Evolutionary conservation across 2,329 filamentous ascomycete species (phyloP).

Genomic region (Aspergillus neotritici): DNA sequence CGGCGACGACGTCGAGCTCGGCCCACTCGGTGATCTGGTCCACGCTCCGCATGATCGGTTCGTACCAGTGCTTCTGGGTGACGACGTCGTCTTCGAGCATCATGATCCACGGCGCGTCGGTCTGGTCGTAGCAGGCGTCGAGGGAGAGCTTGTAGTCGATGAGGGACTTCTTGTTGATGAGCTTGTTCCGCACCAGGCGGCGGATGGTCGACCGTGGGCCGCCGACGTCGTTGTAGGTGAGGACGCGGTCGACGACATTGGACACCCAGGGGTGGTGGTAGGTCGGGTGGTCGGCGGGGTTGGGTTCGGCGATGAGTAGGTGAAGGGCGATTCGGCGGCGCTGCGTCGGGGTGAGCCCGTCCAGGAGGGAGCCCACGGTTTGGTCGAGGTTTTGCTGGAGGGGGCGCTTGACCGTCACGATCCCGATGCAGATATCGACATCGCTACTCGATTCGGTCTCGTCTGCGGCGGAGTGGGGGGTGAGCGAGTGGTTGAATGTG

Average conservation of each 20-base stretch:
- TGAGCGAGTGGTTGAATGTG: constrained; percentile 11
- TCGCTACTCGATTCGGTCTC: background rate
- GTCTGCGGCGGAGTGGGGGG: background rate
- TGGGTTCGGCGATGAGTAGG: constrained; percentile 41
- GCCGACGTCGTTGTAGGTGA: constrained; percentile 36
- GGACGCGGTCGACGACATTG: constrained; percentile 35
- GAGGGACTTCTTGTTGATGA: constrained; percentile 36
- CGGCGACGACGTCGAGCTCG: constrained; percentile 7
- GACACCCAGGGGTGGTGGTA: constrained; percentile 40
- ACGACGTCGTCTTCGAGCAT: constrained; percentile 47
- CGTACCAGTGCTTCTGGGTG: constrained; percentile 44
- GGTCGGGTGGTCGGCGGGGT: constrained; percentile 38
- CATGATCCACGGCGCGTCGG: constrained; percentile 38
- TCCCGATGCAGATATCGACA: constrained; percentile 37
- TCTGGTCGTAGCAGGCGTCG: constrained; percentile 34
- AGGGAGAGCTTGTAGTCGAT: constrained; percentile 43
- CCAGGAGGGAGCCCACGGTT: constrained; percentile 41
- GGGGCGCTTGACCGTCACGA: constrained; percentile 40
- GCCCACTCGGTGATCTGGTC: constrained; percentile 25
- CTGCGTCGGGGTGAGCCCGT: constrained; percentile 37
- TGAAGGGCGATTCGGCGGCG: constrained; percentile 38
- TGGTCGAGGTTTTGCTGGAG: constrained; percentile 37
- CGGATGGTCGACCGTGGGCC: constrained; percentile 7
- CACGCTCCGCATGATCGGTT: constrained; percentile 36
- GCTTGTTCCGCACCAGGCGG: constrained; percentile 13